Evolutionary conservation across 768 basidiomycete genomes (phyloP).

Genomic region (Suillus lakei): DNA sequence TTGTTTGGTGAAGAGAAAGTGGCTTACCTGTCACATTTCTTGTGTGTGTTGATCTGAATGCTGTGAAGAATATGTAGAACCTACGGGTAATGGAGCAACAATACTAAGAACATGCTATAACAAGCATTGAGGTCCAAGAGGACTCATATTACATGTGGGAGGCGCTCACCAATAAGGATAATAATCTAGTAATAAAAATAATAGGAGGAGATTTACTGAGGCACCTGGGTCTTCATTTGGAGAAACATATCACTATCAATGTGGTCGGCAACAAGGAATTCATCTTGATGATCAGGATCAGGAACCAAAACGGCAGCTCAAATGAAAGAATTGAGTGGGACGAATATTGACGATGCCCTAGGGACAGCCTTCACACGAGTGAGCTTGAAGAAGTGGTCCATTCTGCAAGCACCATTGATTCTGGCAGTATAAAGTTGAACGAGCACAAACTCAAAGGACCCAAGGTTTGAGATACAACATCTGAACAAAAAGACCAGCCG

Average conservation of each 20-base stretch:
- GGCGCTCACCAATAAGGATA: too few relatives aligned
- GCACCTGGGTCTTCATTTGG: background rate
- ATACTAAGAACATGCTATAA: too few relatives aligned
- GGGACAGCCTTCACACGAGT: slow-evolving; percentile 5
- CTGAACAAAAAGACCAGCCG: slow-evolving; percentile 3
- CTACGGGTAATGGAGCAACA: too few relatives aligned
- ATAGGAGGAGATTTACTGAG: too few relatives aligned
- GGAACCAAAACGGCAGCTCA: slow-evolving; percentile 30
- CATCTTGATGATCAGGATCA: slow-evolving; percentile 21
- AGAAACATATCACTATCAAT: slow-evolving; percentile 37
- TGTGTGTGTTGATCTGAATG: too few relatives aligned
- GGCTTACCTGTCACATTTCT: too few relatives aligned
- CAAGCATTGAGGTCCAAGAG: too few relatives aligned
- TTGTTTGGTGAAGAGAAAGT: too few relatives aligned
- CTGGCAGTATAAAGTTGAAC: slow-evolving; percentile 7
- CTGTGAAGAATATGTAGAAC: too few relatives aligned
- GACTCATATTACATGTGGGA: too few relatives aligned
- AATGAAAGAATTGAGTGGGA: slow-evolving; percentile 35
- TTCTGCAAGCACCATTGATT: background rate
- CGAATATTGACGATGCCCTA: slow-evolving; percentile 21
- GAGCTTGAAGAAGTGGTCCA: slow-evolving; percentile 5
- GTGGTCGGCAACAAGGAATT: slow-evolving; percentile 33
- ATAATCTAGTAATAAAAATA: too few relatives aligned
- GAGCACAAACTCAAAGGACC: slow-evolving; percentile 8
- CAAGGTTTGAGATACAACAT: background rate